Base-by-base conservation (phyloP, 495 filamentous ascomycete species). In the Aspergillus panamensis region DNA sequence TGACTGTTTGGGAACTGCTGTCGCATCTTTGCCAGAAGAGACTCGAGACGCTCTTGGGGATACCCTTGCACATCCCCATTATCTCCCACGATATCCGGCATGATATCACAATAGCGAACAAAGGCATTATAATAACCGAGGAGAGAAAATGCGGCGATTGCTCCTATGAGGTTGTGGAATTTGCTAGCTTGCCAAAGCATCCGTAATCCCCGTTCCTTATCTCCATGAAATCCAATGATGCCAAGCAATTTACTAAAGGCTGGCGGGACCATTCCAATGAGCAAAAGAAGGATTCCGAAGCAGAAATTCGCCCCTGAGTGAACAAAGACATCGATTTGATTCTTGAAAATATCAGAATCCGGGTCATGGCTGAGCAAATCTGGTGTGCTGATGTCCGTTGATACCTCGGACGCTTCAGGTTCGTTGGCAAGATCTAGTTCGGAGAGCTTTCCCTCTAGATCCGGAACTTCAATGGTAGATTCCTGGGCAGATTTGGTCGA, bases 131-230 rank as follows among this genome's bases (percentile, higher is more conserved):
- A 96, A 65, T 89, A 97, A 14, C 85, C 85, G 3, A 97, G 78
- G 7, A 96, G 74, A 35, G 88, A 81, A 30, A 97, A 75, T 0
- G 87, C 91, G 5, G 92, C 88, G 69, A 97, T 87, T 29, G 90
- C 92, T 29, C 94, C 94, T 64, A 96, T 92, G 68, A 97, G 81
- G 65, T 96, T 96, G 60, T 84, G 78, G 66, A 89, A 91, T 62
- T 88, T 91, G 60, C 88, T 88, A 13, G 91, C 88, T 70, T 93
- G 90, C 94, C 95, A 98, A 8, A 98, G 84, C 84, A 96, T 88
- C 17, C 80, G 73, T 12, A 96, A 69, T 3, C 92, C 95, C 20
- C 86, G 80, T 53, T 93, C 87, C 48, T 91, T 87, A 69, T 98
- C 93, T 13, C 94, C 94, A 61, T 82, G 86, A 69, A 97, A 97